These are phyloP conservation scores for Byssoonygena ceratinophila DNA, from an alignment of 2,329 filamentous ascomycete genomes.

Conservation along the genomic window DNA sequence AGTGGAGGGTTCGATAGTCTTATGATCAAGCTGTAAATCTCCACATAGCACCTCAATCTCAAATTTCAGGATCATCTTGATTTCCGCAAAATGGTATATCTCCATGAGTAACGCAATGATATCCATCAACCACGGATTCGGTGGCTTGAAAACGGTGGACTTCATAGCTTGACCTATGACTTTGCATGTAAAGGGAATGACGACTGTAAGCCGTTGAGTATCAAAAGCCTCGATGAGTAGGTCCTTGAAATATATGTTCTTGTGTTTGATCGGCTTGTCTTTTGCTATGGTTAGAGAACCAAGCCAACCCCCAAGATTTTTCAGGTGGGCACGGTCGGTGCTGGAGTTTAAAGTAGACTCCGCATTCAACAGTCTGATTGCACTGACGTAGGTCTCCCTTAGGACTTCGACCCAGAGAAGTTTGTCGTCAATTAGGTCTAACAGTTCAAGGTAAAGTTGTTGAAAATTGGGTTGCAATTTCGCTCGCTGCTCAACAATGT, in stretches of 20 bases:
- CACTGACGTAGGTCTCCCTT: slow-evolving; percentile 80
- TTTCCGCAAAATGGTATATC: slow-evolving; percentile 80
- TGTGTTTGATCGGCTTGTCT: slow-evolving; percentile 90
- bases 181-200: slow-evolving; percentile 97
- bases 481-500: slow-evolving; percentile 88
- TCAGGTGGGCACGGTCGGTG: slow-evolving; percentile 75
- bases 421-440: slow-evolving; percentile 70
- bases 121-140: slow-evolving; percentile 97
- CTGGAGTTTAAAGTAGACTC: slow-evolving; percentile 75
- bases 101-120: slow-evolving; percentile 85
- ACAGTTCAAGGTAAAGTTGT: slow-evolving; percentile 77
- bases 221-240: slow-evolving; percentile 88
- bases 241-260: slow-evolving; percentile 94
- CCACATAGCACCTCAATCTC: slow-evolving; percentile 97
- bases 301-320: slow-evolving; percentile 89
- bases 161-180: slow-evolving; percentile 73
- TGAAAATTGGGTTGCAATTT: slow-evolving; percentile 98
- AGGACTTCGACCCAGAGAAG: slow-evolving; percentile 79
- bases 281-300: slow-evolving; percentile 85
- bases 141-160: slow-evolving; percentile 82
- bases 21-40: slow-evolving; percentile 81
- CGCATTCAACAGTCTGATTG: slow-evolving; percentile 77
- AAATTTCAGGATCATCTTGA: slow-evolving; percentile 95
- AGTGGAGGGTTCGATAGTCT: slow-evolving; percentile 75
- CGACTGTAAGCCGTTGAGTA: slow-evolving; percentile 78